Percentiles rank a stretch among this genome's conserved stretches.
These are phyloP conservation scores for Solanum pennellii DNA, from an alignment of 257 asterid genomes.

Conservation along the genomic window DNA sequence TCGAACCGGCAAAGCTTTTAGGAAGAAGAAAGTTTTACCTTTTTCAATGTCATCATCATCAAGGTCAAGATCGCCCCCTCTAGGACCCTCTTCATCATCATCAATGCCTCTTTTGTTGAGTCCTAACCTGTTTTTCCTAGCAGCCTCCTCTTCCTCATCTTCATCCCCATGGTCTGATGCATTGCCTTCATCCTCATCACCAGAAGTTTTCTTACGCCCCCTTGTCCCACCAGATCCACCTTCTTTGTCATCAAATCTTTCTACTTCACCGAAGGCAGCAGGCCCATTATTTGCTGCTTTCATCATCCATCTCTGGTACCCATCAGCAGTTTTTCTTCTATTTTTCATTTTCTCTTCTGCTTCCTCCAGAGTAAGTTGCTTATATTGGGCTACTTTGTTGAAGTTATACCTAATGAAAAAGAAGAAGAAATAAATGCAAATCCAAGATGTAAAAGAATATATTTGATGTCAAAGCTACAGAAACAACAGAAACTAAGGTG, in stretches of 20 bases:
- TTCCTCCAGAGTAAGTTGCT: constrained; percentile 96
- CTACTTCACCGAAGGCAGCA: constrained; percentile 94
- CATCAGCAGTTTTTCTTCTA: constrained; percentile 97
- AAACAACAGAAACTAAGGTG: not conserved
- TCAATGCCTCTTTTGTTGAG: constrained; percentile 53
- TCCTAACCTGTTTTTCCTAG: constrained; percentile 61
- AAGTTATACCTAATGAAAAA: constrained; percentile 65
- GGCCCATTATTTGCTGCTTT: constrained; percentile 91
- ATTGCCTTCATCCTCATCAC: constrained; percentile 75
- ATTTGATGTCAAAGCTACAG: not conserved
- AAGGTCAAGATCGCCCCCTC: constrained; percentile 96
- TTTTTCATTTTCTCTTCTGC: constrained; percentile 98
- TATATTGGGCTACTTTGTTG: constrained; percentile 94
- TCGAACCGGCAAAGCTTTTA: not conserved
- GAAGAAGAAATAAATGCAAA: not conserved
- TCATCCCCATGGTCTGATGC: constrained; percentile 90
- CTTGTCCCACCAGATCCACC: constrained; percentile 55
- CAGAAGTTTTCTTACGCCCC: constrained; percentile 65
- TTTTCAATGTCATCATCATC: constrained; percentile 94
- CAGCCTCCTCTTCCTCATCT: constrained; percentile 84
- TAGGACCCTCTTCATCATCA: constrained; percentile 95
- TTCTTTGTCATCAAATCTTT: constrained; percentile 65
- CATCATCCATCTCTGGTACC: constrained; percentile 99
- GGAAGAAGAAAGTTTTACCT: constrained; percentile 34
- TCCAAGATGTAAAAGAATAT: not conserved